Conservation (phyloP, 164 flowering plant genomes). For the Magnolia kwangsiensis region DNA sequence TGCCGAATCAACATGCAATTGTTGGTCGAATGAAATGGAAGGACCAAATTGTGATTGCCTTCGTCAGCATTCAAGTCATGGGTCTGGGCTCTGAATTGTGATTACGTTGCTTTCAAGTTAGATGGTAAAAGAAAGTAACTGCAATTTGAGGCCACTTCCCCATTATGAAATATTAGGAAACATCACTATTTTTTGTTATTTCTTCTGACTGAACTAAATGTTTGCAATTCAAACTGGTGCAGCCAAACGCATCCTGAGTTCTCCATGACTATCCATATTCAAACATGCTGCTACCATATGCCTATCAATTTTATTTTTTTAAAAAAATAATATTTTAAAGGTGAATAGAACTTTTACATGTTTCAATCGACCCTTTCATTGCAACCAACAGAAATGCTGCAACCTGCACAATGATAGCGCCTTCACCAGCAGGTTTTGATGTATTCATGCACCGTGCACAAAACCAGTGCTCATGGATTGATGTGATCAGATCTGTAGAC, state of each 20-base stretch:
- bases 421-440: conserved; percentile 79
- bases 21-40: too few species aligned
- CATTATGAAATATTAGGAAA: too few species aligned
- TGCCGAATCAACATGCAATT: too few species aligned
- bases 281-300: not conserved
- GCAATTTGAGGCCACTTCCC: too few species aligned
- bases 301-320: not conserved
- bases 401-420: conserved; percentile 82
- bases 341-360: not conserved
- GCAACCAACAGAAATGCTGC: conserved; percentile 71
- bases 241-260: not conserved
- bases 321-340: not conserved
- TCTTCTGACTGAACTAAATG: too few species aligned
- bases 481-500: conserved; percentile 67
- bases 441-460: conserved; percentile 81
- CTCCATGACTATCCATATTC: not conserved
- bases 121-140: too few species aligned
- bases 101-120: not conserved
- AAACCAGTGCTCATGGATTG: conserved; percentile 87
- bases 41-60: not conserved
- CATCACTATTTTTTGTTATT: too few species aligned
- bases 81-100: not conserved
- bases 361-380: conserved; percentile 41
- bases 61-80: not conserved
- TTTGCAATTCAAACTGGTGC: too few species aligned